Evolutionary conservation across 805 yeast species (phyloP).

Genomic region (Spathaspora boniae): DNA sequence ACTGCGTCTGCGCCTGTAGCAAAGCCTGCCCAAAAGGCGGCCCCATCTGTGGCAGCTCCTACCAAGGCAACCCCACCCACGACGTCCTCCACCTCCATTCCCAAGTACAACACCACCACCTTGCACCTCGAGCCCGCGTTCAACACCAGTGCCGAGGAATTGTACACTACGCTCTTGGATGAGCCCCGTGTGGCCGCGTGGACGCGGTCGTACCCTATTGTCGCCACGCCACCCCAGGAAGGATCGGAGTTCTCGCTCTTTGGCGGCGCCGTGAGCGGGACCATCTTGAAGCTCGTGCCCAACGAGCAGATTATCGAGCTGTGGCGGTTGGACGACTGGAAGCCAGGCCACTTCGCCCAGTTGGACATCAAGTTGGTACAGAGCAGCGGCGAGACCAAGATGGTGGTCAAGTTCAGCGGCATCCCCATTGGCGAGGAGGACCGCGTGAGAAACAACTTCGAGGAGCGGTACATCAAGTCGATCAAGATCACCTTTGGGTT

Average conservation of each 20-base stretch:
- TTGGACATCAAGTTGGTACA: constrained; percentile 66
- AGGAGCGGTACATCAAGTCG: constrained; percentile 83
- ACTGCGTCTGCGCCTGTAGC: constrained; percentile 1
- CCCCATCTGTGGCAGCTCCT: constrained; percentile 3
- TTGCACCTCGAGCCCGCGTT: constrained; percentile 75
- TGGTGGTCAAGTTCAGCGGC: constrained; percentile 77
- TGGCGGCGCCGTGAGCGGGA: constrained; percentile 84
- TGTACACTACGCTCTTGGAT: constrained; percentile 73
- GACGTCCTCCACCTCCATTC: constrained; percentile 26
- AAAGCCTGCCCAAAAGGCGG: constrained; percentile 9
- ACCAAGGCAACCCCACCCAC: constrained; percentile 11
- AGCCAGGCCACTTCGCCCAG: constrained; percentile 72
- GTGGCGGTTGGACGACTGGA: constrained; percentile 93
- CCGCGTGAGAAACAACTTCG: constrained; percentile 76
- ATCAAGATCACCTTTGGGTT: constrained; percentile 92
- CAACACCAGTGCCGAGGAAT: constrained; percentile 83
- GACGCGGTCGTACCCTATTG: constrained; percentile 71
- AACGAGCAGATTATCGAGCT: constrained; percentile 61
- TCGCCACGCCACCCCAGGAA: constrained; percentile 49
- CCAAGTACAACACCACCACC: constrained; percentile 77
- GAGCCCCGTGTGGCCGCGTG: constrained; percentile 83
- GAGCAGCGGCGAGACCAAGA: constrained; percentile 79
- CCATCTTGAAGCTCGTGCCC: constrained; percentile 55
- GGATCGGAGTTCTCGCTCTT: constrained; percentile 69
- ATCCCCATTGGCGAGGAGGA: constrained; percentile 97